These are phyloP conservation scores for Clarireedia homoeocarpa DNA, from an alignment of 2,329 filamentous ascomycete genomes.

Conservation along the genomic window DNA sequence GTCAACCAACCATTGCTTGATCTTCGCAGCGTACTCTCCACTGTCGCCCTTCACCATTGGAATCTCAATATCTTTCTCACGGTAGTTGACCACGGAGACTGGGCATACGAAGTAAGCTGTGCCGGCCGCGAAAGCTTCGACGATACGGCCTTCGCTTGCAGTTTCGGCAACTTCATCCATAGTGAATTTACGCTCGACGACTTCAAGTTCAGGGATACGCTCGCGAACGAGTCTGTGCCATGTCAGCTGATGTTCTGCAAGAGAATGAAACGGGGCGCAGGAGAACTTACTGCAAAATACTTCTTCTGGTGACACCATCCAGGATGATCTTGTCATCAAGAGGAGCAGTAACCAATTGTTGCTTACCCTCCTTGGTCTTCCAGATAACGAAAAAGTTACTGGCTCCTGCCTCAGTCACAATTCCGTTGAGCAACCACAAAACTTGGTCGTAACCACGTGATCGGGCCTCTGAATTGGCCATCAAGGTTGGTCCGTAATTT, in stretches of 20 bases:
- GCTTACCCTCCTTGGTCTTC: conserved; percentile 54
- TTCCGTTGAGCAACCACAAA: conserved; percentile 80
- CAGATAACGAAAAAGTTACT: conserved; percentile 88
- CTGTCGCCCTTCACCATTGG: conserved; percentile 47
- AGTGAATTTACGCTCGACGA: conserved; percentile 76
- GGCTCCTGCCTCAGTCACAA: conserved; percentile 85
- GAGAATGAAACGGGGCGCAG: background rate
- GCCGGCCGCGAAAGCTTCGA: conserved; percentile 81
- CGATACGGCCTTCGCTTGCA: conserved; percentile 61
- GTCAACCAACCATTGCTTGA: conserved; percentile 61
- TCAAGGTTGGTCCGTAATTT: conserved; percentile 81
- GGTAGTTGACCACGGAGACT: conserved; percentile 60
- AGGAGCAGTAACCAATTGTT: conserved; percentile 75
- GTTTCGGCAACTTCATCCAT: conserved; percentile 73
- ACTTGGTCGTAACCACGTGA: conserved; percentile 76
- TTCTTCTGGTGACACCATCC: conserved; percentile 79
- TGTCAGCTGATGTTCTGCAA: background rate
- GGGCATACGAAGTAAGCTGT: conserved; percentile 74
- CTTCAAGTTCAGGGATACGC: conserved; percentile 39
- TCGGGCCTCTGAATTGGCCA: conserved; percentile 69
- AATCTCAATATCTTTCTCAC: conserved; percentile 54
- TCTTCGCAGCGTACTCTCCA: conserved; percentile 48
- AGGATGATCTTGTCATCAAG: conserved; percentile 78
- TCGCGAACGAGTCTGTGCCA: conserved; percentile 5
- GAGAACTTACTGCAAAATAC: conserved; percentile 61